These are phyloP conservation scores for Calonectria hongkongensis DNA, from an alignment of 2,329 filamentous ascomycete genomes.

Conservation along the genomic window DNA sequence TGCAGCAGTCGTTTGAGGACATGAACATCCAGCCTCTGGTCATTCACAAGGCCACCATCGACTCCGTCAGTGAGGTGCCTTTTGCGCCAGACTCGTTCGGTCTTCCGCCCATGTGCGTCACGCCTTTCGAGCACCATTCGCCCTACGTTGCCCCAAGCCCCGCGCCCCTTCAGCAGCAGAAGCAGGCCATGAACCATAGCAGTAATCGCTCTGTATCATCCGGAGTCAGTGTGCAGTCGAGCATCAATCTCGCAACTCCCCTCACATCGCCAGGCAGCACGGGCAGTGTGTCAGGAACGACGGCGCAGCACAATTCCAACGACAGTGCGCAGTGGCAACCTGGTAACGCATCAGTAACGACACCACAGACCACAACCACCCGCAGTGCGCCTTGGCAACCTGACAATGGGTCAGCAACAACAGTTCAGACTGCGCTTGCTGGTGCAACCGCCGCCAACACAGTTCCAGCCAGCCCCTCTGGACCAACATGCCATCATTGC, in stretches of 20 bases:
- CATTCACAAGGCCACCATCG: constrained; percentile 22
- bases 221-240: constrained; percentile 35
- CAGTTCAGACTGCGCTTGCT: background rate
- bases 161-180: constrained; percentile 19
- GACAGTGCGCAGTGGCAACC: background rate
- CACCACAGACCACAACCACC: no score
- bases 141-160: constrained; percentile 9
- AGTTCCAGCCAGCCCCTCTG: background rate
- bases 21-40: constrained; percentile 28
- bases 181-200: constrained; percentile 31
- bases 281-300: constrained; percentile 23
- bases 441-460: background rate
- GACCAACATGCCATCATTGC: constrained; percentile 45
- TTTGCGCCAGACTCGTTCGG: constrained; percentile 7
- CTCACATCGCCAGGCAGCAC: constrained; percentile 36
- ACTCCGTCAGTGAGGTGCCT: background rate
- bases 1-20: constrained; percentile 23
- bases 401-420: no score
- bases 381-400: no score
- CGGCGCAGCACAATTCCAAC: constrained; percentile 10
- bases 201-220: constrained; percentile 28
- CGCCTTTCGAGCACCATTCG: constrained; percentile 28
- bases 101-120: background rate
- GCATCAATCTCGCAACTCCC: constrained; percentile 39
- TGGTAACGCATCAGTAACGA: no score